phyloP scores from a whole-genome alignment of 2,329 filamentous ascomycete species.

The Tolypocladium amazonense region DNA sequence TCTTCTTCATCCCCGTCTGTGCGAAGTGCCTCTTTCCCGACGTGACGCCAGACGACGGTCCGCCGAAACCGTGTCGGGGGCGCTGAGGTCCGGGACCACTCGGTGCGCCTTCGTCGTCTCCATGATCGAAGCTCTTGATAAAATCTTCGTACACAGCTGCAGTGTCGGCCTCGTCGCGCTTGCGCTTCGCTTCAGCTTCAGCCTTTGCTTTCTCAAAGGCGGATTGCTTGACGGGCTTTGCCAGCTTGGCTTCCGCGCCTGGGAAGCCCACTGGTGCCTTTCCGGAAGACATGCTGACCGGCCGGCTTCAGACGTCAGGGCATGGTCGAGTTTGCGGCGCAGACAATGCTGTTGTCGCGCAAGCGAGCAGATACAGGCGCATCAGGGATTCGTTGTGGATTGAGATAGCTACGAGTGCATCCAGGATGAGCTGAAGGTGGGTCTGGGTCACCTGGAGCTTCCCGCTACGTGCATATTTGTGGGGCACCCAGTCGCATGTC shows the following conservation, averaged over 20 bases:
- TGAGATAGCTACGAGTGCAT: background rate
- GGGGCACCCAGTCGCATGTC: background rate
- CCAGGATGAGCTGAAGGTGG: background rate
- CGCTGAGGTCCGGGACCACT: slow-evolving; percentile 6
- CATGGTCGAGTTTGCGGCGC: slow-evolving; percentile 2
- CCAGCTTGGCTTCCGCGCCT: slow-evolving; percentile 65
- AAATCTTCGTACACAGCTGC: slow-evolving; percentile 82
- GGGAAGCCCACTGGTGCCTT: slow-evolving; percentile 50
- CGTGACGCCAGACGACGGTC: slow-evolving; percentile 4
- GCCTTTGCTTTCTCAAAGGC: slow-evolving; percentile 82
- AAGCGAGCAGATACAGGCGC: background rate
- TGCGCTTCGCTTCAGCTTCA: slow-evolving; percentile 79
- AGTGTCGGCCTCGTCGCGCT: slow-evolving; percentile 76
- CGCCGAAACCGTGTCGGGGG: slow-evolving; percentile 16
- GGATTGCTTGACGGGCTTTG: slow-evolving; percentile 73
- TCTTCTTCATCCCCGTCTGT: slow-evolving; percentile 43
- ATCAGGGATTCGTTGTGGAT: background rate
- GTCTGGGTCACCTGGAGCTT: background rate
- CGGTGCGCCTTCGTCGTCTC: slow-evolving; percentile 35
- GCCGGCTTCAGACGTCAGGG: background rate
- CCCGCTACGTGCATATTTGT: background rate
- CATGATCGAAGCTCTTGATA: slow-evolving; percentile 64
- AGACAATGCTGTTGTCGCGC: background rate
- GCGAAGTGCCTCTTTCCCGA: slow-evolving; percentile 53
- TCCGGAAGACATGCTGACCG: slow-evolving; percentile 32